phyloP scores from a whole-genome alignment of 345 rosid species.

The Pseudoturritis turrita region DNA sequence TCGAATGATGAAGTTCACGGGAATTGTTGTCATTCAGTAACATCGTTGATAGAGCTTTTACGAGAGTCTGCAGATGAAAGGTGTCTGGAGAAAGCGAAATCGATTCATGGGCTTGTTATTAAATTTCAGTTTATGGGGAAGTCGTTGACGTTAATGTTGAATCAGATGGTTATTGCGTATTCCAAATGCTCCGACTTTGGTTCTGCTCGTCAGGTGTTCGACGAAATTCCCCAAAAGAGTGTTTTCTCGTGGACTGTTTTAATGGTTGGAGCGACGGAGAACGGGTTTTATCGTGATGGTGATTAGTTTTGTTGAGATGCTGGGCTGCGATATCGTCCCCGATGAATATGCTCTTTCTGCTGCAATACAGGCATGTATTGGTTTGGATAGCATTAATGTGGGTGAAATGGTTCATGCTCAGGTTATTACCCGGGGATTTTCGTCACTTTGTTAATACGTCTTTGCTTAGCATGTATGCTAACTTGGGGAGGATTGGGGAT shows the following conservation, averaged over 20 bases:
- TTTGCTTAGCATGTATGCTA: slow-evolving; percentile 45
- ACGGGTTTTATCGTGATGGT: slow-evolving; percentile 31
- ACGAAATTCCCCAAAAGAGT: slow-evolving; percentile 37
- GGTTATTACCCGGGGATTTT: slow-evolving; percentile 33
- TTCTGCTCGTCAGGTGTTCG: slow-evolving; percentile 34
- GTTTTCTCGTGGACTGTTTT: slow-evolving; percentile 47
- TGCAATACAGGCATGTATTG: slow-evolving; percentile 35
- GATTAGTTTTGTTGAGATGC: slow-evolving; percentile 31
- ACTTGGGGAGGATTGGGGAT: slow-evolving; percentile 36
- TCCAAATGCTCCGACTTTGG: slow-evolving; percentile 37
- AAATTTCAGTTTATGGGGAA: slow-evolving; percentile 15
- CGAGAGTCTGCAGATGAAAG: slow-evolving; percentile 27
- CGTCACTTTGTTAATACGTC: slow-evolving; percentile 36
- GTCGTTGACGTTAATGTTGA: slow-evolving; percentile 26
- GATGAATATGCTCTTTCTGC: slow-evolving; percentile 43
- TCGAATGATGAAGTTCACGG: background rate
- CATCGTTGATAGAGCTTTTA: slow-evolving; percentile 29
- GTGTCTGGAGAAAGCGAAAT: slow-evolving; percentile 21
- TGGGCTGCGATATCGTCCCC: slow-evolving; percentile 18
- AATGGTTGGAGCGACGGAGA: slow-evolving; percentile 39
- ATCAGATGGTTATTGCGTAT: slow-evolving; percentile 30
- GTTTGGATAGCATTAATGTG: slow-evolving; percentile 31
- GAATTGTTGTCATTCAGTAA: background rate
- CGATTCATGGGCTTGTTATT: slow-evolving; percentile 32
- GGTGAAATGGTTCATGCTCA: slow-evolving; percentile 41